phyloP scores from a whole-genome alignment of 257 asterid genomes.

The Eucommia ulmoides region DNA sequence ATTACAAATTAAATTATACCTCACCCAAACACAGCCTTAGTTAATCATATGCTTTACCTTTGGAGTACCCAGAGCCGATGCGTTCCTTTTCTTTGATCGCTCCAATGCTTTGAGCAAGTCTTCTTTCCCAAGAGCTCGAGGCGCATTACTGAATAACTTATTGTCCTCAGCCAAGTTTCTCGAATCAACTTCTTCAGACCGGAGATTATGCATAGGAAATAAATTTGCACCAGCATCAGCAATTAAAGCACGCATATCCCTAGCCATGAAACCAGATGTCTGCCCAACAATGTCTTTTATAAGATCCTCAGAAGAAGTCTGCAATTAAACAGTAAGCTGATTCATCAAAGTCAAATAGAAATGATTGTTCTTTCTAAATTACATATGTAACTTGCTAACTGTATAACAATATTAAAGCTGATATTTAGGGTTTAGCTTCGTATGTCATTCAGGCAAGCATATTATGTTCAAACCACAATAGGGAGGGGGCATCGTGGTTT shows the following conservation, averaged over 20 bases:
- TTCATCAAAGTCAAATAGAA: conserved; percentile 24
- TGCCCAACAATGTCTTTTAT: conserved; percentile 84
- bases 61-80: conserved; percentile 93
- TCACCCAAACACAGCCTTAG: too few species aligned
- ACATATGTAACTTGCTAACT: too few species aligned
- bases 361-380: too few species aligned
- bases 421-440: too few species aligned
- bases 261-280: conserved; percentile 95
- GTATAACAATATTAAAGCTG: too few species aligned
- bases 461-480: background rate
- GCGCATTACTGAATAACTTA: conserved; percentile 19
- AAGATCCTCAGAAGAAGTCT: conserved; percentile 63
- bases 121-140: conserved; percentile 43
- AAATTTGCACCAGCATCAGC: conserved; percentile 84
- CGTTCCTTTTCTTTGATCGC: conserved; percentile 86
- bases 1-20: too few species aligned
- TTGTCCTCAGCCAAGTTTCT: conserved; percentile 19
- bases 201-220: conserved; percentile 21
- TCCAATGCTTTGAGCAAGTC: conserved; percentile 76
- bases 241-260: conserved; percentile 73
- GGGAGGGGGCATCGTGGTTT: background rate
- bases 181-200: conserved; percentile 25
- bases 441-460: too few species aligned
- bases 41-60: too few species aligned
- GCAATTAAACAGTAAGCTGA: conserved; percentile 21